A percentile compares a stretch with the other conserved stretches of the same genome.
These are phyloP conservation scores for Erythrobasidium yunnanense DNA, from an alignment of 768 basidiomycete species.

Conservation along the genomic window DNA sequence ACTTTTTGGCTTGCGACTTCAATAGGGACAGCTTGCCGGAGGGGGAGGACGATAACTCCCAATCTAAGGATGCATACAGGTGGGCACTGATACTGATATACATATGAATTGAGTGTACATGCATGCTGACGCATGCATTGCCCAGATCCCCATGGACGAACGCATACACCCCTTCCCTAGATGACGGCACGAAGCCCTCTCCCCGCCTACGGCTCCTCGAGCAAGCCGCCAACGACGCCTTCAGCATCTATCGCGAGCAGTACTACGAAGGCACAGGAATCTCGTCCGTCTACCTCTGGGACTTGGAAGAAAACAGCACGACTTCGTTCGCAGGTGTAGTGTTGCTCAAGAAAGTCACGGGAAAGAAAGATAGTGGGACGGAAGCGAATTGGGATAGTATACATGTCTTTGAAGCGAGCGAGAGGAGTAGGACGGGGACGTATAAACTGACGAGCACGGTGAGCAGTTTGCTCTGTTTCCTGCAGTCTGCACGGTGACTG, in stretches of 20 bases:
- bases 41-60: not conserved
- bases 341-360: conserved; percentile 65
- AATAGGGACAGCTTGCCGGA: conserved; percentile 34
- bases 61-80: conserved; percentile 34
- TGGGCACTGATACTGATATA: conserved; percentile 1
- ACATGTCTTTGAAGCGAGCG: conserved; percentile 90
- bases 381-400: conserved; percentile 75
- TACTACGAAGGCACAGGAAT: conserved; percentile 92
- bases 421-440: conserved; percentile 78
- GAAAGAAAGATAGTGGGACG: not conserved
- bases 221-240: conserved; percentile 85
- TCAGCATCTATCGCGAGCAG: conserved; percentile 96
- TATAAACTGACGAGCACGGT: conserved; percentile 92
- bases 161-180: conserved; percentile 59
- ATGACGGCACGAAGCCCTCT: conserved; percentile 78
- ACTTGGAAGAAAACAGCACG: conserved; percentile 59
- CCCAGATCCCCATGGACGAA: conserved; percentile 99
- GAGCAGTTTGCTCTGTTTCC: not conserved
- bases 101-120: not conserved
- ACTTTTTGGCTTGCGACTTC: conserved; percentile 54
- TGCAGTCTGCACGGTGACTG: too few relatives aligned
- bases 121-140: conserved; percentile 5
- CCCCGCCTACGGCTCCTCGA: conserved; percentile 79
- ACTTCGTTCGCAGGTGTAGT: conserved; percentile 80
- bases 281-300: conserved; percentile 95